Evolutionary conservation across 75 land plant species (phyloP).

Genomic region (Picea glauca): DNA sequence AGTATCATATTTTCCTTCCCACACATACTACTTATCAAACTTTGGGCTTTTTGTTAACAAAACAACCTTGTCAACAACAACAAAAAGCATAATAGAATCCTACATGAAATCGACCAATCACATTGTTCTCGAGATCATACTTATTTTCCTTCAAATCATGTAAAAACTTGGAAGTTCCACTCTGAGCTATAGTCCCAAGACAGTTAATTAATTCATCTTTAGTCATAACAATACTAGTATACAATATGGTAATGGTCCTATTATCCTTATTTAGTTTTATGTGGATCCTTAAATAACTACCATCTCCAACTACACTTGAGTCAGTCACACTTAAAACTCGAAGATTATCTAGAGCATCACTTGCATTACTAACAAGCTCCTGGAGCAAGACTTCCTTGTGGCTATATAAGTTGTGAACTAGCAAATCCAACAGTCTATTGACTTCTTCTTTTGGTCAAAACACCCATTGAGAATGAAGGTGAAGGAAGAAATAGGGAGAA

Average conservation of each 20-base stretch:
- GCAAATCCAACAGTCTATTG: no score
- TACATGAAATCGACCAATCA: constrained; percentile 81
- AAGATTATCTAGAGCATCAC: no score
- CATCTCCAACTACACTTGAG: constrained; percentile 24
- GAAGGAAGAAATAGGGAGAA: no score
- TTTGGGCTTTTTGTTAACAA: constrained; percentile 83
- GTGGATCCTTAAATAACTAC: constrained; percentile 50
- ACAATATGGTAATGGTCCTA: constrained; percentile 57
- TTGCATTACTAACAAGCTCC: no score
- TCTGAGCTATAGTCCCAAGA: constrained; percentile 74
- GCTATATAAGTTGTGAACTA: no score
- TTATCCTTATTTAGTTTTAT: constrained; percentile 56
- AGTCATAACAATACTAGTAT: constrained; percentile 65
- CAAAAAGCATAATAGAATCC: constrained; percentile 89
- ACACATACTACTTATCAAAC: constrained; percentile 84
- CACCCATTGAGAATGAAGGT: no score
- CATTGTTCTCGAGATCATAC: constrained; percentile 48
- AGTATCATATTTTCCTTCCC: constrained; percentile 72
- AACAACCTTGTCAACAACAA: constrained; percentile 90
- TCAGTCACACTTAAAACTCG: no score
- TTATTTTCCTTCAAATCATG: constrained; percentile 69
- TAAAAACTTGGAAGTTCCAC: constrained; percentile 75
- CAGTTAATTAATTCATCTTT: neutral
- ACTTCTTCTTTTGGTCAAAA: no score
- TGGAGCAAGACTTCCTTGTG: no score